These are phyloP conservation scores for Hypoxylon fuscum DNA, from an alignment of 495 filamentous ascomycete species.

Conservation along the genomic window DNA sequence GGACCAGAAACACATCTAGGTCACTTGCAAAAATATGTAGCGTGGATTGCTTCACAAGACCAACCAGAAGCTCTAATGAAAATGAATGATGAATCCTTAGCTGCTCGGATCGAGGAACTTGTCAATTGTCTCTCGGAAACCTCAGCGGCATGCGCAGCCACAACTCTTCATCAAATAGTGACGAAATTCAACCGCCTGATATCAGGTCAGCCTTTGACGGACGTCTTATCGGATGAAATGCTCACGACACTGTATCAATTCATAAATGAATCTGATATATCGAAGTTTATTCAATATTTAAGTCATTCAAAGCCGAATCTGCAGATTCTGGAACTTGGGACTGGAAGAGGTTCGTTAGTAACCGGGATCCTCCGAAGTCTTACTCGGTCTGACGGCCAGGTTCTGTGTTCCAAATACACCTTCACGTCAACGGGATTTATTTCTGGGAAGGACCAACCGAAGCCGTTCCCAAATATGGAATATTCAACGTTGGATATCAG, in stretches of 20 bases:
- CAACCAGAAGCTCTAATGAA: neutral
- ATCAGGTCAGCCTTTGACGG: conserved; percentile 37
- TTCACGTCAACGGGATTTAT: conserved; percentile 22
- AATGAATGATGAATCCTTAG: conserved; percentile 13
- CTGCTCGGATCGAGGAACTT: conserved; percentile 18
- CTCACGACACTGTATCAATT: conserved; percentile 41
- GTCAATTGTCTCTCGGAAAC: conserved; percentile 16
- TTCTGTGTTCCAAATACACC: conserved; percentile 32
- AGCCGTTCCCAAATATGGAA: conserved; percentile 36
- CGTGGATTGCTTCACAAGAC: conserved; percentile 30
- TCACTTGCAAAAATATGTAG: conserved; percentile 31
- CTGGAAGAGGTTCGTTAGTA: conserved; percentile 47
- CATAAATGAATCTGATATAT: conserved; percentile 26
- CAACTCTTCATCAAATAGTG: conserved; percentile 27
- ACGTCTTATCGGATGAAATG: conserved; percentile 40
- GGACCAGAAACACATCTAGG: neutral
- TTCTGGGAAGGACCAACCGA: conserved; percentile 22
- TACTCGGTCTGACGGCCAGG: conserved; percentile 19
- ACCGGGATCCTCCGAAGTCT: conserved; percentile 24
- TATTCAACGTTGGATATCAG: conserved; percentile 44
- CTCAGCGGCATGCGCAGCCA: conserved; percentile 22
- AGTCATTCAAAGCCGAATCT: conserved; percentile 42
- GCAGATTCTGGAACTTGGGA: conserved; percentile 48
- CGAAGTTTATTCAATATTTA: conserved; percentile 29
- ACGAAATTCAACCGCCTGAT: conserved; percentile 35